phyloP scores from a whole-genome alignment of 2,329 filamentous ascomycete genomes.

The Colletotrichum lupini region DNA sequence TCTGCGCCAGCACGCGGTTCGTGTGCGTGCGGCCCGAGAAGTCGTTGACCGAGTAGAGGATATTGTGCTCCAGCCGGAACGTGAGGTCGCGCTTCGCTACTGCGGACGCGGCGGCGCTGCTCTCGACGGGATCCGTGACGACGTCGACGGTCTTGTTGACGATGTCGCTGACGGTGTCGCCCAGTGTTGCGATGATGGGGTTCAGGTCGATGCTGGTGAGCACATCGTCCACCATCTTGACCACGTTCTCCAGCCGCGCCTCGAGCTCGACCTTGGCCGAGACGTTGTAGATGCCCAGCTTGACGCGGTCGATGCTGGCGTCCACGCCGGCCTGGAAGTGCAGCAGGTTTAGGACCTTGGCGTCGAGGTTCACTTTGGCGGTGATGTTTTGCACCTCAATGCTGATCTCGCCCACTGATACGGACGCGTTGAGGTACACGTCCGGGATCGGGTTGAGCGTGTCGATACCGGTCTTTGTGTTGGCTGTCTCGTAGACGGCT shows the following conservation, averaged over 20 bases:
- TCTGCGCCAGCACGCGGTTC: conserved; percentile 66
- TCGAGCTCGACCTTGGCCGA: conserved; percentile 69
- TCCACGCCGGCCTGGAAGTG: conserved; percentile 71
- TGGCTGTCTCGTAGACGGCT: conserved; percentile 63
- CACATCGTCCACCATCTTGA: conserved; percentile 68
- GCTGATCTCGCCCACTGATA: conserved; percentile 67
- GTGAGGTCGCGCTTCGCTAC: conserved; percentile 42
- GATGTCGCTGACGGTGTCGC: conserved; percentile 59
- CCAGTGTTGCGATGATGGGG: conserved; percentile 66
- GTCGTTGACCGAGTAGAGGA: conserved; percentile 71
- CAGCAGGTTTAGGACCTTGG: conserved; percentile 67
- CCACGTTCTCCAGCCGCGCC: conserved; percentile 68
- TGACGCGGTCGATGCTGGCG: conserved; percentile 66
- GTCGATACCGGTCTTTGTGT: conserved; percentile 56
- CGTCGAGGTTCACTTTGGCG: conserved; percentile 70
- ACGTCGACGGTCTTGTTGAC: conserved; percentile 47
- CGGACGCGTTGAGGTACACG: conserved; percentile 69
- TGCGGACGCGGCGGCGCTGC: conserved; percentile 14
- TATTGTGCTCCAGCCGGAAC: conserved; percentile 65
- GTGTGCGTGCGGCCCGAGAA: conserved; percentile 66
- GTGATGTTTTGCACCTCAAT: conserved; percentile 69
- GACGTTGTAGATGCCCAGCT: conserved; percentile 67
- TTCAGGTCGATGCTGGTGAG: conserved; percentile 70
- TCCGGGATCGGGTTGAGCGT: conserved; percentile 61
- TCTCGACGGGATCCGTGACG: conserved; percentile 33